Evolutionary conservation across 2,329 filamentous ascomycete genomes (phyloP).

Genomic region (Apiospora arundinis): DNA sequence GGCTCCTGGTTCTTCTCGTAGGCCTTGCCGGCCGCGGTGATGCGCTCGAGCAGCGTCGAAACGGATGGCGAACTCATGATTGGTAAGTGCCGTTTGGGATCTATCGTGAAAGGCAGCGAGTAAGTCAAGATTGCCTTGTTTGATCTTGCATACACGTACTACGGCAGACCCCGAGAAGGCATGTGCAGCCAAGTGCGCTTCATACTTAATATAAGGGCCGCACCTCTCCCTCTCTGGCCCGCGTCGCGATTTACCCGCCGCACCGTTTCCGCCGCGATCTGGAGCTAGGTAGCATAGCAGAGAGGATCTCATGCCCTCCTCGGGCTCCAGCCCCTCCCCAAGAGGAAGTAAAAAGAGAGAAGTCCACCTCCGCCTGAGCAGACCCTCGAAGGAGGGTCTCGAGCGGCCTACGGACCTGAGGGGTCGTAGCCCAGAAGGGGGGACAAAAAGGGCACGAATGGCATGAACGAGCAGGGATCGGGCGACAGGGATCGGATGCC

Average conservation of each 20-base stretch:
- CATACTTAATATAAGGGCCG: not conserved
- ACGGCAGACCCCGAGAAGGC: not conserved
- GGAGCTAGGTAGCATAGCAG: not conserved
- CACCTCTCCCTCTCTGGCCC: not conserved
- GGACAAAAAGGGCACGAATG: not conserved
- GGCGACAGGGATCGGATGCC: not conserved
- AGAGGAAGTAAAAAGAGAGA: not conserved
- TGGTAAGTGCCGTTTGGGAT: no score
- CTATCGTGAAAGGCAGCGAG: no score
- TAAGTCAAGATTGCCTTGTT: not conserved
- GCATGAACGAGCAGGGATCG: not conserved
- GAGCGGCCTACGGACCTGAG: not conserved
- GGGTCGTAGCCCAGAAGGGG: not conserved
- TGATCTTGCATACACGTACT: not conserved
- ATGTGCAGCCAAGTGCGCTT: not conserved
- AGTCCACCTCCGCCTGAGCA: not conserved
- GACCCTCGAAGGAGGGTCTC: not conserved
- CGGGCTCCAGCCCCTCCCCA: not conserved
- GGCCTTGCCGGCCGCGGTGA: conserved; percentile 8
- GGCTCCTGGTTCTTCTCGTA: conserved; percentile 1
- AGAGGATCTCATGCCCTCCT: not conserved
- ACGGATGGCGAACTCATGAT: not conserved
- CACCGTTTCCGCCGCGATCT: not conserved
- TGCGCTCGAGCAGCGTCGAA: not conserved
- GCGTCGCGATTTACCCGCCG: not conserved